These are phyloP conservation scores for Cutaneotrichosporon curvatum DNA, from an alignment of 1,284 basidiomycete species.

Conservation along the genomic window DNA sequence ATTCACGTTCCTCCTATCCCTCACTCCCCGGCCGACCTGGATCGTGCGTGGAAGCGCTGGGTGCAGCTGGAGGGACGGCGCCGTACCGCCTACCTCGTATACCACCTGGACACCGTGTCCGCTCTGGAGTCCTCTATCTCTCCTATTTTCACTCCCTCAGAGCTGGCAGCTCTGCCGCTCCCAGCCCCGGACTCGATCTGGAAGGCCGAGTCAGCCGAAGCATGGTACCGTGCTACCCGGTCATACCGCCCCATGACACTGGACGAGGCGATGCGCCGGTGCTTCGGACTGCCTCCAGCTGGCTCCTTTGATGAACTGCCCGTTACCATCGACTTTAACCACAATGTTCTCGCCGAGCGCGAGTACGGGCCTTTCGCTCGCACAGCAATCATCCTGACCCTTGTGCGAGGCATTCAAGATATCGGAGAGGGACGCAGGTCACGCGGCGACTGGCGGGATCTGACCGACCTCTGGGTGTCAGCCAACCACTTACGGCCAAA, in stretches of 20 bases:
- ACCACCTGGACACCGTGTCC: slow-evolving; percentile 47
- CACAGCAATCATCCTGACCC: slow-evolving; percentile 42
- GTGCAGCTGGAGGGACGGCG: slow-evolving; percentile 45
- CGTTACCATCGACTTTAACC: slow-evolving; percentile 31
- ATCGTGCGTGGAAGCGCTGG: slow-evolving; percentile 46
- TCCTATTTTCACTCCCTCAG: slow-evolving; percentile 38
- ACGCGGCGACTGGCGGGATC: slow-evolving; percentile 44
- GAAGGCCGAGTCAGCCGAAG: slow-evolving; percentile 43
- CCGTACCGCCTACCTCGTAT: slow-evolving; percentile 46
- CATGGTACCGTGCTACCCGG: slow-evolving; percentile 40
- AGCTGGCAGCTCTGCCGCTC: slow-evolving; percentile 42
- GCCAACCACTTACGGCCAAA: slow-evolving; percentile 30
- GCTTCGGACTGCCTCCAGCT: slow-evolving; percentile 37
- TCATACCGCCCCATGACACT: slow-evolving; percentile 37
- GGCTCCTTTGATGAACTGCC: slow-evolving; percentile 38
- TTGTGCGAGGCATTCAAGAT: slow-evolving; percentile 46
- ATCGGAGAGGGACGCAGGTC: slow-evolving; percentile 46
- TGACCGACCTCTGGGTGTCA: slow-evolving; percentile 43
- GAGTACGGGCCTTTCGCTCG: slow-evolving; percentile 48
- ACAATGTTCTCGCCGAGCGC: slow-evolving; percentile 30
- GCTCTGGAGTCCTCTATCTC: slow-evolving; percentile 46
- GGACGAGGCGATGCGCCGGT: slow-evolving; percentile 41
- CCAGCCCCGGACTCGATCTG: slow-evolving; percentile 47
- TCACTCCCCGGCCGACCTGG: slow-evolving; percentile 35
- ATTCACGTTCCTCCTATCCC: slow-evolving; percentile 27